Evolutionary conservation across 345 rosid genomes (phyloP).

Genomic region (Eucalyptus viminalis): DNA sequence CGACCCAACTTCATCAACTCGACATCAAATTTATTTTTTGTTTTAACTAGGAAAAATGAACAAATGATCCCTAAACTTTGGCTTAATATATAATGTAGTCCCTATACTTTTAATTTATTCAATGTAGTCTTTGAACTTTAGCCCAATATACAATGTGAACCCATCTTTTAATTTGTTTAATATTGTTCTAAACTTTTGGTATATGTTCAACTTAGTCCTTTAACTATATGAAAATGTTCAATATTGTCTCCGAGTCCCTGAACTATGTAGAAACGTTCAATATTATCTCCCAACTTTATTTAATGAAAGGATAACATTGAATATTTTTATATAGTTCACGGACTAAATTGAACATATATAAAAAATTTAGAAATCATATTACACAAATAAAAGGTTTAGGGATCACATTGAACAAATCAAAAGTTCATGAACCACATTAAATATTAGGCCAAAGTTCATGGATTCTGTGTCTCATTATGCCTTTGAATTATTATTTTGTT

Average conservation of each 20-base stretch:
- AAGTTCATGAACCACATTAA: too few relatives aligned
- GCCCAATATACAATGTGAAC: too few relatives aligned
- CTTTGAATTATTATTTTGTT: background rate
- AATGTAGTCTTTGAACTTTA: too few relatives aligned
- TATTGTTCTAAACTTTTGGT: too few relatives aligned
- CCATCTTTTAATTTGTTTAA: background rate
- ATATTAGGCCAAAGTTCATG: background rate
- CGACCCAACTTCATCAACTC: background rate
- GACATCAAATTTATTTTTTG: background rate
- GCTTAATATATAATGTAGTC: background rate
- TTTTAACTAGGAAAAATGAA: background rate
- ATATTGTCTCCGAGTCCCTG: accelerated
- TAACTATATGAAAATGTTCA: too few relatives aligned
- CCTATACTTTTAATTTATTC: background rate
- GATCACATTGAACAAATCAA: too few relatives aligned
- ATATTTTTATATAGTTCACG: too few relatives aligned
- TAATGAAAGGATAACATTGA: too few relatives aligned
- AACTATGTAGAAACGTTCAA: too few relatives aligned
- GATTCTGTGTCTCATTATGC: too few relatives aligned
- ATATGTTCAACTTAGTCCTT: background rate
- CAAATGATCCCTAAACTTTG: background rate
- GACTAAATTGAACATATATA: too few relatives aligned
- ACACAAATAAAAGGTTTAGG: background rate
- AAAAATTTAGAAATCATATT: too few relatives aligned
- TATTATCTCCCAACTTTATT: background rate